Base-by-base conservation (phyloP, 2,329 filamentous ascomycete genomes). In the Bipolaris cookei region DNA sequence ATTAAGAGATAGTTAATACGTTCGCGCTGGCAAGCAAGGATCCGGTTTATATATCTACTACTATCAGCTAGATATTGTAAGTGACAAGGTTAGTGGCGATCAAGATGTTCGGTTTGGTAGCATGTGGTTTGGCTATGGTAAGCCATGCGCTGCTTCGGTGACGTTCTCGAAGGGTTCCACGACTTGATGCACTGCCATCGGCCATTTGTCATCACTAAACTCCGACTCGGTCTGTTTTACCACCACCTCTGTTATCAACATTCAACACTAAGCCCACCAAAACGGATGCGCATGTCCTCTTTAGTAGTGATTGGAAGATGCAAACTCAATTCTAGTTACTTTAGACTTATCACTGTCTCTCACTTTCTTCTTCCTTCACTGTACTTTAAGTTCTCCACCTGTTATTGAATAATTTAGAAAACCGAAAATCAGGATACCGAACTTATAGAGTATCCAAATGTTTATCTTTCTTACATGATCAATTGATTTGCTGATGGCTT, bases 151-250 rank as follows among this genome's bases (percentile, higher is more conserved):
- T 59, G 58, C 54, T 70, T 68, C 66, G 58, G 64, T 72, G 68
- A 68, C 63, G 61, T 76, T 76, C 73, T 65, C 61, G 61, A 65
- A 71, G 68, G 67, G 65, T 75, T 75, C 72, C 66, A 76, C 64
- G 46, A 46, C 30, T 46, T 56, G 61, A 55, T 47, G 61, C 63
- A 48, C 66, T 65, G 62, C 63, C 69, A 64, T 68, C 64, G 59
- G 59, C 50, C 39, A 74, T 76, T 76, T 74, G 73, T 76, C 64
- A 75, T 71, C 69, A 56, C 41, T 23, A 46, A 46, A 44, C 42
- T 39, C 39, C 49, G 49, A 8, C 39, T 14, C 28, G 21, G 44
- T 28, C 34, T 23, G 34, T 13, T 44, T 42, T 49, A 59, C 28
- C 37, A 43, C 18, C 30, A 34, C 13, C 13, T 28, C 30, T 6